phyloP scores from a whole-genome alignment of 768 basidiomycete genomes.

The Lanmaoa rubissima region DNA sequence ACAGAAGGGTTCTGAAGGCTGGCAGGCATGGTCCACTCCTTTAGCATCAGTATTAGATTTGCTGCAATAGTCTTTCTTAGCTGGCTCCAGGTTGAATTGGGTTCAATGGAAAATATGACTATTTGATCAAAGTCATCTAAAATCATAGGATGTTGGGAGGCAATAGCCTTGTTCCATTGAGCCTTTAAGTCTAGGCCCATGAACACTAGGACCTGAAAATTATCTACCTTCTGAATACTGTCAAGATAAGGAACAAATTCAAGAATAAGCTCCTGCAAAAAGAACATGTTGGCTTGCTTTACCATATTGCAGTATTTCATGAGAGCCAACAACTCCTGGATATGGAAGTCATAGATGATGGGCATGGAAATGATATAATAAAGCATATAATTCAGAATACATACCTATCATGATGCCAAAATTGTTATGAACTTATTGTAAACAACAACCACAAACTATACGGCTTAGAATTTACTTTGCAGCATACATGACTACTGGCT shows the following conservation, averaged over 20 bases:
- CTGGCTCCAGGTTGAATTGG: neutral
- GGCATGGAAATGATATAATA: neutral
- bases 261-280: neutral
- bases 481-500: too few species aligned
- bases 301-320: neutral
- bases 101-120: neutral
- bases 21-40: neutral
- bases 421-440: too few species aligned
- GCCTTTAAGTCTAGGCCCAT: neutral
- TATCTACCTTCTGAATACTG: neutral
- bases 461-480: too few species aligned
- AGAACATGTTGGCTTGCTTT: neutral
- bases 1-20: neutral
- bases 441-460: too few species aligned
- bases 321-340: neutral
- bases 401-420: slow-evolving; percentile 7
- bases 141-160: neutral
- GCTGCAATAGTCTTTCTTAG: neutral
- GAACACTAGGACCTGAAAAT: neutral
- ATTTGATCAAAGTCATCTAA: neutral
- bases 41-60: neutral
- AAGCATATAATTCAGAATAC: slow-evolving; percentile 7
- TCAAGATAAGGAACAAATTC: neutral
- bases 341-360: slow-evolving; percentile 5
- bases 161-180: neutral